Evolutionary conservation across 768 basidiomycete species (phyloP), one percentile per base, ranked within the genome.

Genomic region (Amanita subjunquillea): DNA sequence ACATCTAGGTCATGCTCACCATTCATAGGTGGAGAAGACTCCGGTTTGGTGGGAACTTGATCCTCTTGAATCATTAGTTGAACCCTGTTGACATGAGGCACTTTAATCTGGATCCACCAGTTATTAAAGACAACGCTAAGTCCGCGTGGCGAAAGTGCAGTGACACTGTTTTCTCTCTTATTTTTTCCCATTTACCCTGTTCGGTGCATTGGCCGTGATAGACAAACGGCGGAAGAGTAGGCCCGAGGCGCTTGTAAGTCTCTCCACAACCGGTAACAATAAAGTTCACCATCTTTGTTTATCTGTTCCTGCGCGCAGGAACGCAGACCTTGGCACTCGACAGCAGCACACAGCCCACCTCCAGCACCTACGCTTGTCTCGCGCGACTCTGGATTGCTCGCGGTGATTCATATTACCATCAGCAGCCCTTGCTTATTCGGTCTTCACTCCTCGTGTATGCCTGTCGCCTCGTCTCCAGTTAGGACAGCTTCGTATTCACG

Each of bases 401-500:
- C 40, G 50, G 50, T 44, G 50, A 51, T 51, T 51, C 50, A 51
- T 51, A 51, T 44, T 40, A 42, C 30, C 50, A 51, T 51, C 50
- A 51, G n/a, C 50, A 51, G 50, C 50, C 50, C 50, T 50, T 51
- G 50, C 50, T 51, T 50, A 41, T 51, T 44, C 32, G 50, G 50
- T 40, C 43, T 42, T 50, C 50, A 30, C 42, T 34, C 15, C 50
- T 40, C 50, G 50, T 51, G 50, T 51, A 51, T 51, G 50, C 50
- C 50, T 51, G 50, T 51, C 50, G 50, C 38, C 38, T 51, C 17
- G 27, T 36, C 29, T 51, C 36, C 9, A 29, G 34, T 30, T 25
- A 23, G 34, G 38, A 30, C 36, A 41, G 41, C 44, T 46, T 46
- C 51, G 43, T 25, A 39, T 39, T 43, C 42, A 46, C 42, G 22